These are phyloP conservation scores for Anisodus tanguticus DNA, from an alignment of 257 asterid species.

Conservation along the genomic window DNA sequence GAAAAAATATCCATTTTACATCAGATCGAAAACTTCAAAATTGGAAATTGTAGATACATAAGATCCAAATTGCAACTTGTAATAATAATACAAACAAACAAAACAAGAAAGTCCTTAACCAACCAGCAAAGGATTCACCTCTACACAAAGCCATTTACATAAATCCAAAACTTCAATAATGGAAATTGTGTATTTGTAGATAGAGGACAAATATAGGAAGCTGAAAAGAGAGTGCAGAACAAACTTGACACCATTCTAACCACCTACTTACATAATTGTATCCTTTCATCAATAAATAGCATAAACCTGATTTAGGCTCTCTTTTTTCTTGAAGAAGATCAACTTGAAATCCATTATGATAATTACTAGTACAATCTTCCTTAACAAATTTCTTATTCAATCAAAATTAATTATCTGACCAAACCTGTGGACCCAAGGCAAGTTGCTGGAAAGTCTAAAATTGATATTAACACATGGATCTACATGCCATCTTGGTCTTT, in stretches of 20 bases:
- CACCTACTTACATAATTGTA: neutral
- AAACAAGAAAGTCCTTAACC: neutral
- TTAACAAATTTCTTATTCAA: constrained; percentile 24
- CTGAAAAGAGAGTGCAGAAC: constrained; percentile 36
- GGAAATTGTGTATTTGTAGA: neutral
- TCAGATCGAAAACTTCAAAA: neutral
- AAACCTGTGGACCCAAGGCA: constrained; percentile 50
- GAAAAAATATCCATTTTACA: neutral
- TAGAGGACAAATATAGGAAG: constrained; percentile 21
- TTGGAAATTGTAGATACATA: neutral
- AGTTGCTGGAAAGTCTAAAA: constrained; percentile 28
- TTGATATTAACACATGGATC: constrained; percentile 37
- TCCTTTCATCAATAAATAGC: neutral
- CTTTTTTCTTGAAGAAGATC: constrained; percentile 27
- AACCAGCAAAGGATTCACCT: neutral
- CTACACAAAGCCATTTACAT: neutral
- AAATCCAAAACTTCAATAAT: neutral
- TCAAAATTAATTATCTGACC: constrained; percentile 30
- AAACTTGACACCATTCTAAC: constrained; percentile 31
- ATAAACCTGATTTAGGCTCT: neutral
- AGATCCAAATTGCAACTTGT: neutral
- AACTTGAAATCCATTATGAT: constrained; percentile 8
- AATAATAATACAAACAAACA: neutral
- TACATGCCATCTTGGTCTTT: constrained; percentile 33
- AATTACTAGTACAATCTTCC: constrained; percentile 37